Conservation (phyloP, 2,329 filamentous ascomycete species). For the Cladosporium colombiae region DNA sequence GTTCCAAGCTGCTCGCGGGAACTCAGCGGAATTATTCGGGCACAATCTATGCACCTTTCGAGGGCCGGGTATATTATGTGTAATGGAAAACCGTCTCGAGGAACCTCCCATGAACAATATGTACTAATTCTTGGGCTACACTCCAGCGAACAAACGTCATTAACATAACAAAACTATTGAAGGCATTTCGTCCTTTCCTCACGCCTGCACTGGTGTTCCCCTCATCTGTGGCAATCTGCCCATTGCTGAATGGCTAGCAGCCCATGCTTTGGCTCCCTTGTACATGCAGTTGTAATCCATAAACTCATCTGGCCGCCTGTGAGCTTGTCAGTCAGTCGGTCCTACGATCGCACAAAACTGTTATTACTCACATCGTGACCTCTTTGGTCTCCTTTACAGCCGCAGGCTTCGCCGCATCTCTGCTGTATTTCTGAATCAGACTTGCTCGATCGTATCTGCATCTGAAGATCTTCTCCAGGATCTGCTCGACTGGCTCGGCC, state of each 20-base stretch:
- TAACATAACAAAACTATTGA: background rate
- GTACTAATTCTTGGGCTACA: background rate
- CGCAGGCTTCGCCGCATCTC: constrained; percentile 45
- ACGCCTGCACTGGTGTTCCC: background rate
- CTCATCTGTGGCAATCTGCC: background rate
- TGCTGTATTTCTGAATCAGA: constrained; percentile 46
- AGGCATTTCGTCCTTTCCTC: background rate
- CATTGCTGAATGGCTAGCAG: background rate
- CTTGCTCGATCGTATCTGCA: constrained; percentile 42
- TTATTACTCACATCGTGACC: constrained; percentile 37
- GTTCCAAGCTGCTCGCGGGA: background rate
- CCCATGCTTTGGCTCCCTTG: constrained; percentile 40
- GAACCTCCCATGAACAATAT: background rate
- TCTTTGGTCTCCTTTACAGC: constrained; percentile 37
- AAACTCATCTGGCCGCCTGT: constrained; percentile 40
- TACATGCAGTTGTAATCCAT: constrained; percentile 47
- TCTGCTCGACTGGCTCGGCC: constrained; percentile 28
- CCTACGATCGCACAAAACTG: too few species aligned
- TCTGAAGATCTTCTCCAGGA: constrained; percentile 31
- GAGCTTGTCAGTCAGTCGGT: background rate
- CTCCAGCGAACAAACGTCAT: background rate
- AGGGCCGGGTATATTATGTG: constrained; percentile 1
- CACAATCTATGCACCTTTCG: background rate
- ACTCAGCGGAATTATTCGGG: constrained; percentile 4
- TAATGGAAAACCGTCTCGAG: background rate